Evolutionary conservation across 768 basidiomycete species (phyloP).

Genomic region (Dictyophora rubrovolvata): DNA sequence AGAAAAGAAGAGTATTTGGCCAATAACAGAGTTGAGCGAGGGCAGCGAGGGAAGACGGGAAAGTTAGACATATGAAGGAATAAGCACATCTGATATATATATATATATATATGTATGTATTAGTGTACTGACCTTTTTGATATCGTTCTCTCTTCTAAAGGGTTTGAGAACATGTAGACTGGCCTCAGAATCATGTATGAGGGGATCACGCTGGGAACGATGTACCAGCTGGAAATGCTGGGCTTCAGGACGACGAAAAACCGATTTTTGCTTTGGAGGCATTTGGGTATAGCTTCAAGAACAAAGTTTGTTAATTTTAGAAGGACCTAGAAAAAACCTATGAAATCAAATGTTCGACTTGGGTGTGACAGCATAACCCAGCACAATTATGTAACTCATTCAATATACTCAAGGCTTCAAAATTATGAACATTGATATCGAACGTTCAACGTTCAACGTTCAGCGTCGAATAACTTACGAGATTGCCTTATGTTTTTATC

Average conservation of each 20-base stretch:
- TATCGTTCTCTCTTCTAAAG: slow-evolving; percentile 57
- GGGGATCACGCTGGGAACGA: slow-evolving; percentile 89
- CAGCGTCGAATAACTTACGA: no score
- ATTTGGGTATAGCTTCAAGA: slow-evolving; percentile 29
- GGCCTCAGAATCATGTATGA: slow-evolving; percentile 88
- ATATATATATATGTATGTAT: not conserved
- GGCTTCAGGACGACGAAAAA: slow-evolving; percentile 83
- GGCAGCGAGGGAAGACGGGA: no score
- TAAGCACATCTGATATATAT: not conserved
- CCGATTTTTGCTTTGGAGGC: slow-evolving; percentile 56
- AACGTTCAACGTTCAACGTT: no score
- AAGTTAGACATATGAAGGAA: not conserved
- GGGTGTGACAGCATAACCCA: no score
- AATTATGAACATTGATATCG: no score
- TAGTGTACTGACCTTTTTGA: slow-evolving; percentile 54
- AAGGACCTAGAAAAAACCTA: no score
- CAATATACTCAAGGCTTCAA: no score
- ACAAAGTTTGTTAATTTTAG: not conserved
- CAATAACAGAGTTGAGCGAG: slow-evolving; percentile 2
- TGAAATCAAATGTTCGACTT: no score
- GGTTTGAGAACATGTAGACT: slow-evolving; percentile 83
- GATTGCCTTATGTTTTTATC: no score
- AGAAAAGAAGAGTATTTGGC: not conserved
- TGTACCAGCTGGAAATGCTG: slow-evolving; percentile 97
- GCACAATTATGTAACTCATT: no score